phyloP scores from a whole-genome alignment of 192 early-diverging fungal genomes.

The Rhizoclosmatium sp. region DNA sequence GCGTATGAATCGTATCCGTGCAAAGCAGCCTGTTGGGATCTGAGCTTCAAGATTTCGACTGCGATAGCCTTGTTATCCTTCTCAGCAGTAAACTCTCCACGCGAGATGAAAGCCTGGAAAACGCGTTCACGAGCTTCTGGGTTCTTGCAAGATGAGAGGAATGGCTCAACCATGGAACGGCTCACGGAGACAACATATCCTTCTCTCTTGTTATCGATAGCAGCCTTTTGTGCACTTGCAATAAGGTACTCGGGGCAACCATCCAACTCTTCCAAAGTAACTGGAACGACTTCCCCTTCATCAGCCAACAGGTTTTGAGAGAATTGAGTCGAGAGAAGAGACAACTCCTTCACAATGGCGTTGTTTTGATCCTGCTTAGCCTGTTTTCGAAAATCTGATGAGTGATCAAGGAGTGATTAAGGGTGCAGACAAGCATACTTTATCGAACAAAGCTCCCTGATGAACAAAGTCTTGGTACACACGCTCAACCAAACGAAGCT shows the following conservation, averaged over 20 bases:
- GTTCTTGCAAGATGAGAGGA: neutral
- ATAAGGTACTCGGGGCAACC: neutral
- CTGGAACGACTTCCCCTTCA: neutral
- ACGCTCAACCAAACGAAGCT: constrained; percentile 4
- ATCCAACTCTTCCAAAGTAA: neutral
- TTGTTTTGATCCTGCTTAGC: neutral
- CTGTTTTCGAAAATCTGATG: neutral
- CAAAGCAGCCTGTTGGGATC: neutral
- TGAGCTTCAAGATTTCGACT: neutral
- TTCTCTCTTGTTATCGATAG: neutral
- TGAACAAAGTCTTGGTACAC: neutral
- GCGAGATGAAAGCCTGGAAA: neutral
- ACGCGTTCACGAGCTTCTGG: constrained; percentile 1
- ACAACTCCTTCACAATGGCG: neutral
- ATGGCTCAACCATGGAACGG: constrained; percentile 3
- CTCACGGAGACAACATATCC: neutral
- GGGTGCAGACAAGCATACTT: no score
- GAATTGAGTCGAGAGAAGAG: neutral
- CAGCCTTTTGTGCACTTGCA: neutral
- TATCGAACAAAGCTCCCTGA: constrained; percentile 3
- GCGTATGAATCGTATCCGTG: neutral
- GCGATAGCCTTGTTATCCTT: neutral
- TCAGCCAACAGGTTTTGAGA: neutral
- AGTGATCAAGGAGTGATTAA: no score
- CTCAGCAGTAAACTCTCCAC: neutral